These are phyloP conservation scores for Blastocystis sp. DNA, from an alignment of 352 stramenopile genomes.

Conservation along the genomic window DNA sequence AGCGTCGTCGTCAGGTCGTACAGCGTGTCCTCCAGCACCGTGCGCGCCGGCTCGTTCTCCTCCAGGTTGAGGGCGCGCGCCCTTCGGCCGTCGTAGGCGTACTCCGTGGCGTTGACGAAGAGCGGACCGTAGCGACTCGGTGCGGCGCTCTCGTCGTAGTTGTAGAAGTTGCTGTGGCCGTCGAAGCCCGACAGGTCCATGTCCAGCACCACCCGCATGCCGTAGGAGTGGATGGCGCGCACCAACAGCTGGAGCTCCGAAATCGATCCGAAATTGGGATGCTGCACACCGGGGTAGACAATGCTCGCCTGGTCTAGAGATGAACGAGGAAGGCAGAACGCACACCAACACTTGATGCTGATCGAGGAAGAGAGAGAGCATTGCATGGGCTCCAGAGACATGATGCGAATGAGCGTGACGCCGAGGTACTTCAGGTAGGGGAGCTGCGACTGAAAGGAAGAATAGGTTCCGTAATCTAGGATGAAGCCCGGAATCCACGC, in stretches of 20 bases:
- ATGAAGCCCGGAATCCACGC: neutral
- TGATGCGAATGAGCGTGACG: slow-evolving; percentile 42
- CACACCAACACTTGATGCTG: slow-evolving; percentile 27
- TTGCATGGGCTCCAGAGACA: slow-evolving; percentile 8
- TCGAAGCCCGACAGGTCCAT: slow-evolving; percentile 43
- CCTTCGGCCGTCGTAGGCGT: slow-evolving; percentile 5
- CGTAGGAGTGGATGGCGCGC: neutral
- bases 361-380: neutral
- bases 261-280: neutral
- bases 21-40: neutral
- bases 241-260: neutral
- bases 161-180: slow-evolving; percentile 5
- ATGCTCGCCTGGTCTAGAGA: slow-evolving; percentile 5
- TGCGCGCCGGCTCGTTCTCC: neutral
- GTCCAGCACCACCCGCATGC: slow-evolving; percentile 29
- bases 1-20: neutral
- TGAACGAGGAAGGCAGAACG: neutral
- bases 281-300: slow-evolving; percentile 14
- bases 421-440: slow-evolving; percentile 10
- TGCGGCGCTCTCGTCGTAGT: slow-evolving; percentile 2
- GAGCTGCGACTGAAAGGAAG: neutral
- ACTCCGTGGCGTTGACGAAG: neutral
- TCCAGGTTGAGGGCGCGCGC: neutral
- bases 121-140: neutral
- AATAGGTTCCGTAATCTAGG: slow-evolving; percentile 22